phyloP scores from a whole-genome alignment of 1,284 basidiomycete genomes.

The Rhodofomes roseus region DNA sequence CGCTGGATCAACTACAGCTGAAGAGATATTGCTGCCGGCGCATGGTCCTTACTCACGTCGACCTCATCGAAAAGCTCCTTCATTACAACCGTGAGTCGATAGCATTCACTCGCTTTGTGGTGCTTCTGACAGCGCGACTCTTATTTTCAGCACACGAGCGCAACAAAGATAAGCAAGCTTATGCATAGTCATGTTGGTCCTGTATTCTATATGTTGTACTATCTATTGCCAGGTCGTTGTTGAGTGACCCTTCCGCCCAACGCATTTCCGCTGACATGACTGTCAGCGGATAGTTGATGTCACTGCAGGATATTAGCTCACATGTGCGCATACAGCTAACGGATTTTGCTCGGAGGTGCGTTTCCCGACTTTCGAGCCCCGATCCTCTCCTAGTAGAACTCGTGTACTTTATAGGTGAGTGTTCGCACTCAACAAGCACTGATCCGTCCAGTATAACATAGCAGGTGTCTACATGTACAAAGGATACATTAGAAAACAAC shows the following conservation, averaged over 20 bases:
- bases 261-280: background rate
- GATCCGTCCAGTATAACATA: too few relatives aligned
- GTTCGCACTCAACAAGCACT: too few relatives aligned
- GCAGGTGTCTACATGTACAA: too few relatives aligned
- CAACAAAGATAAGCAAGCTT: conserved; percentile 5
- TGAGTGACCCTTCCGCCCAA: background rate
- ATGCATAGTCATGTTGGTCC: background rate
- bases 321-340: too few relatives aligned
- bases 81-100: conserved; percentile 88
- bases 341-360: too few relatives aligned
- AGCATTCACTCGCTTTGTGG: background rate
- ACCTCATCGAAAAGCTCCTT: conserved; percentile 93
- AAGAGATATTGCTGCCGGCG: conserved; percentile 96
- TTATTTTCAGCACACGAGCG: conserved; percentile 1
- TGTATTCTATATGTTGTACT: background rate
- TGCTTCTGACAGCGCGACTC: too few relatives aligned
- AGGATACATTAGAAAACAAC: too few relatives aligned
- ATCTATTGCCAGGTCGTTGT: background rate
- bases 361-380: too few relatives aligned
- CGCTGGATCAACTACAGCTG: conserved; percentile 86
- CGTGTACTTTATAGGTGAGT: too few relatives aligned
- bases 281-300: background rate
- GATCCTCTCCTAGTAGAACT: too few relatives aligned
- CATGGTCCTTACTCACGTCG: conserved; percentile 98
- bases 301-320: too few relatives aligned